Evolutionary conservation across 306 rosid species (phyloP), one percentile per base, ranked within the genome.

Genomic region (Fragaria ananassa): DNA sequence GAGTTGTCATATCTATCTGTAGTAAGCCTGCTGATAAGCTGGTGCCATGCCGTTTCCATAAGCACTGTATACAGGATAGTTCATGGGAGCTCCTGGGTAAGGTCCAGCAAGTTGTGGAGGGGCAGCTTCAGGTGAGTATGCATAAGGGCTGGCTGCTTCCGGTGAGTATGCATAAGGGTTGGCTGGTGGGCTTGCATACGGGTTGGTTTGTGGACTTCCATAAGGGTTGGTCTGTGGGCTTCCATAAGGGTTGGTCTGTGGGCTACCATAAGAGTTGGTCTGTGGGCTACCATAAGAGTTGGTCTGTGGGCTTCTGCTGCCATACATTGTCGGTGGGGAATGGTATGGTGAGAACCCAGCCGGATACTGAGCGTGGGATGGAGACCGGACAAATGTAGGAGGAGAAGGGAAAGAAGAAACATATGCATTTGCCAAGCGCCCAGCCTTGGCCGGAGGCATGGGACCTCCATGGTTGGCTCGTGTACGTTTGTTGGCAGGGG

Each of bases 381-480:
- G 98, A 71, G 99, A 96, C 87, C 92, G 86, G 31, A 96, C 91
- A 75, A 88, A 88, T 70, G 98, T 79, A 39, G 96, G 96, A 39
- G 96, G 96, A 19, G 98, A 87, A 45, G 97, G 97, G 91, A 92
- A 96, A 50, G 99, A 96, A 13, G 99, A 96, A 37, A 96, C 99
- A 81, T 96, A 96, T 37, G 99, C 98, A 72, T 92, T 96, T 1
- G 93, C 88, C 85, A 92, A 85, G 75, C 99, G 98, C n/a, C 99
- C 99, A 75, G 98, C 99, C 81, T 96, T 96, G 81, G 99, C 98
- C 9, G 99, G 99, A 78, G 98, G 99, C 99, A 96, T 96, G 74
- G 87, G 99, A 9, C 98, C 98, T 21, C 98, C 98, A 64, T 83
- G 89, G 88, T 93, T 92, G 74, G 98, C 90, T 37, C 99, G 85